Evolutionary conservation across 2,329 filamentous ascomycete species (phyloP).

Genomic region (Teratosphaeria epicoccoides): DNA sequence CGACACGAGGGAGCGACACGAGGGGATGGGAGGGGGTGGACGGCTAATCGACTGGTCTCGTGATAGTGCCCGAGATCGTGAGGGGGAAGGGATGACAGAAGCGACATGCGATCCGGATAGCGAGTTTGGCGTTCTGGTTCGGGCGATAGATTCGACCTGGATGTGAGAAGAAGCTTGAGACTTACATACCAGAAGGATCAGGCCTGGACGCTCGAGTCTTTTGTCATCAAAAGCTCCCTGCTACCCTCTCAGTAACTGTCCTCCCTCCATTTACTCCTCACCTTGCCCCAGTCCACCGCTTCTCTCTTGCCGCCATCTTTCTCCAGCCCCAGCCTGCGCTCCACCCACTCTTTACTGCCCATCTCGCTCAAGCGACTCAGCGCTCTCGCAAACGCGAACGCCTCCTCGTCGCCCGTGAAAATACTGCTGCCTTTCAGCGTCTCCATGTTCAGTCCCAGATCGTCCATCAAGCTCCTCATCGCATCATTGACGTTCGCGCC

Average conservation of each 20-base stretch:
- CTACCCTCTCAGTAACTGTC: conserved; percentile 5
- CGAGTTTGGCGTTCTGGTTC: no score
- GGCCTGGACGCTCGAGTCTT: no score
- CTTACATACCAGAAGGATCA: no score
- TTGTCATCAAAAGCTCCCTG: not conserved
- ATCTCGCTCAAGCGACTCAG: conserved; percentile 79
- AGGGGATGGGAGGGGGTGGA: no score
- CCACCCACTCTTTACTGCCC: conserved; percentile 91
- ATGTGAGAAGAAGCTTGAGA: no score
- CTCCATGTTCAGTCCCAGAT: conserved; percentile 72
- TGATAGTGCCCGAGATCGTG: no score
- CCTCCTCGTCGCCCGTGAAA: conserved; percentile 90
- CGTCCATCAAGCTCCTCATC: conserved; percentile 76
- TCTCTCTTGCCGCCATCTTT: conserved; percentile 54
- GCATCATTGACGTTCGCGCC: conserved; percentile 47
- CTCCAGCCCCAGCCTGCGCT: conserved; percentile 60
- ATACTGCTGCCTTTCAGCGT: conserved; percentile 76
- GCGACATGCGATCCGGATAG: no score
- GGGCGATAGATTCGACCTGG: no score
- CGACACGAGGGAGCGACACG: no score
- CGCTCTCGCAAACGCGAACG: conserved; percentile 89
- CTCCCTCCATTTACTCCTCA: conserved; percentile 1
- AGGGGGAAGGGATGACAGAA: no score
- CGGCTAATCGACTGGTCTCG: no score
- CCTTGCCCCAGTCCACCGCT: conserved; percentile 22